A percentile compares a stretch with the other conserved stretches of the same genome.
phyloP scores from a whole-genome alignment of 2,329 filamentous ascomycete genomes.

The Microdochium paspali region DNA sequence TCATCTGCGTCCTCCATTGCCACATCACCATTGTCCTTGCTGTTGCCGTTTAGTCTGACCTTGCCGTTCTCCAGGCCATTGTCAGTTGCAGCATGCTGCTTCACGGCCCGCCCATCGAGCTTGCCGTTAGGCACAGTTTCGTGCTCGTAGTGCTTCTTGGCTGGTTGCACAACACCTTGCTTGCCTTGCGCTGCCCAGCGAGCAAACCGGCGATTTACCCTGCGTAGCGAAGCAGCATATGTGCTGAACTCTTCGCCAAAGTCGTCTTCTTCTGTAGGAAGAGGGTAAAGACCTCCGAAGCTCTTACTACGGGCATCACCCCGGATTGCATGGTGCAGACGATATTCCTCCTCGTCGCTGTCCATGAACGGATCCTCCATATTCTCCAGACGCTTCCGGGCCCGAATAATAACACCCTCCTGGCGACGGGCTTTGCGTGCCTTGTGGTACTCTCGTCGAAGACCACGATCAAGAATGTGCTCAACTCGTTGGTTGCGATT shows the following conservation, averaged over 20 bases:
- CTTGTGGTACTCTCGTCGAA: constrained; percentile 56
- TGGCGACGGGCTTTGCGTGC: constrained; percentile 51
- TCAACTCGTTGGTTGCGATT: constrained; percentile 74
- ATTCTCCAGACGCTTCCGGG: constrained; percentile 52
- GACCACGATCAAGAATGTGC: constrained; percentile 67
- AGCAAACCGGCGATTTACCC: constrained; percentile 53
- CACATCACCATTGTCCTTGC: constrained; percentile 28
- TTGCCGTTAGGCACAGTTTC: constrained; percentile 7
- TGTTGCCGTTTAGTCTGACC: constrained; percentile 20
- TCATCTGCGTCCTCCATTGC: constrained; percentile 37
- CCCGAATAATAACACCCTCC: constrained; percentile 58
- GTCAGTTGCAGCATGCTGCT: constrained; percentile 9
- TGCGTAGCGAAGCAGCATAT: constrained; percentile 56
- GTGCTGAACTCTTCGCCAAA: constrained; percentile 65
- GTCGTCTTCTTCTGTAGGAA: constrained; percentile 57
- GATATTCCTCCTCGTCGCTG: constrained; percentile 48
- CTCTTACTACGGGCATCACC: constrained; percentile 44
- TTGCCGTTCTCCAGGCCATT: constrained; percentile 18
- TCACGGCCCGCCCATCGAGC: neutral
- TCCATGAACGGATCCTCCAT: constrained; percentile 49
- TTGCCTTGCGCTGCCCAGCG: constrained; percentile 52
- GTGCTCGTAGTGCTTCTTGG: constrained; percentile 27
- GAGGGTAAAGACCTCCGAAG: constrained; percentile 54
- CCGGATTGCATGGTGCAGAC: constrained; percentile 19
- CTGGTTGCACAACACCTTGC: constrained; percentile 34